Conservation (phyloP, 2,329 filamentous ascomycete genomes). For the Neofusicoccum sp. region DNA sequence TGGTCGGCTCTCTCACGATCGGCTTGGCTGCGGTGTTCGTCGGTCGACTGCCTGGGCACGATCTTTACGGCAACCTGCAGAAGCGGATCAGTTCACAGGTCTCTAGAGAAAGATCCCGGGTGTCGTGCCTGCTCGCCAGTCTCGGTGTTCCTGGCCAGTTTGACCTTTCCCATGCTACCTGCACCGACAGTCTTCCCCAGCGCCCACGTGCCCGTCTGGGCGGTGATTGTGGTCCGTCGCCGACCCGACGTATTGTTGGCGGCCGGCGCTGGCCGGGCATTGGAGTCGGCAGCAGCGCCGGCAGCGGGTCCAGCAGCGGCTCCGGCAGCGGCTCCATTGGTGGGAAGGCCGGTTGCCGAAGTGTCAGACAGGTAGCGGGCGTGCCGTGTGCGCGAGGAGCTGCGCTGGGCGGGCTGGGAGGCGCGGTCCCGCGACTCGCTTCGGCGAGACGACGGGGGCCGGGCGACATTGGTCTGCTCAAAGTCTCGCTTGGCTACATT, state of each 20-base stretch:
- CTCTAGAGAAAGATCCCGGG: background rate
- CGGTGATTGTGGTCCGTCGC: conserved; percentile 78
- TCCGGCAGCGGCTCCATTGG: conserved; percentile 37
- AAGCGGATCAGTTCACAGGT: conserved; percentile 16
- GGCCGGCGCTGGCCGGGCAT: background rate
- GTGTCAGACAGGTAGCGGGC: conserved; percentile 47
- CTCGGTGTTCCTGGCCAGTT: conserved; percentile 86
- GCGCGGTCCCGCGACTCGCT: conserved; percentile 64
- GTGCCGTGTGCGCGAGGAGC: conserved; percentile 31
- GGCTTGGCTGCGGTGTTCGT: conserved; percentile 70
- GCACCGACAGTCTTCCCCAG: conserved; percentile 96
- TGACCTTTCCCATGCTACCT: conserved; percentile 98
- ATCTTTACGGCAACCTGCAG: conserved; percentile 91
- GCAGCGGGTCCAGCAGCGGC: background rate
- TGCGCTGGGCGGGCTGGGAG: conserved; percentile 37
- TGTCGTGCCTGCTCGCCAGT: conserved; percentile 80
- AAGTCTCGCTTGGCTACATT: conserved; percentile 66
- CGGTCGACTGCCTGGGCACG: conserved; percentile 83
- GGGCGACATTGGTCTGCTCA: conserved; percentile 67
- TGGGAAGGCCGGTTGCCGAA: conserved; percentile 34
- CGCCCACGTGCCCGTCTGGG: conserved; percentile 83
- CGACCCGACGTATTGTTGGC: conserved; percentile 24
- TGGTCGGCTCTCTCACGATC: conserved; percentile 89
- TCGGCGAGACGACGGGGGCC: conserved; percentile 55
- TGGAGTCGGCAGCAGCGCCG: conserved; percentile 30